These are phyloP conservation scores for Ruellia speciosa DNA, from an alignment of 305 asterid species.

Conservation along the genomic window DNA sequence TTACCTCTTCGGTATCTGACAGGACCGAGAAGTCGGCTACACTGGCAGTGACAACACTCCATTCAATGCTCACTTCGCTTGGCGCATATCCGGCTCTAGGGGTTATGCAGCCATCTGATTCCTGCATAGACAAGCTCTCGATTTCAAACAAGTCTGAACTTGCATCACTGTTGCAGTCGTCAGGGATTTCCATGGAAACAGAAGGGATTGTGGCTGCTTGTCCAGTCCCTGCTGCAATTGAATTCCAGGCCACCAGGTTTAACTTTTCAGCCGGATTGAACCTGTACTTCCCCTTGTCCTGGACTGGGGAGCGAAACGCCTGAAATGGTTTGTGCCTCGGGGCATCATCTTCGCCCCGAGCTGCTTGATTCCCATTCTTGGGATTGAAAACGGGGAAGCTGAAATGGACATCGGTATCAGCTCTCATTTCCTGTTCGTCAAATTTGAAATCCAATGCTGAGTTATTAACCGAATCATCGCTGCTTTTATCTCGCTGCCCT, in stretches of 20 bases:
- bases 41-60: constrained; percentile 59
- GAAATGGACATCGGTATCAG: constrained; percentile 13
- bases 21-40: constrained; percentile 35
- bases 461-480: too few relatives aligned
- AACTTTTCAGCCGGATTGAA: too few relatives aligned
- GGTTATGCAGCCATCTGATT: constrained; percentile 19
- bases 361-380: constrained; percentile 14
- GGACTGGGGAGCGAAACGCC: too few relatives aligned
- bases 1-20: not conserved
- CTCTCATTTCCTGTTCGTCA: too few relatives aligned
- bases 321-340: too few relatives aligned
- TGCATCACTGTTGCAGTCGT: constrained; percentile 37
- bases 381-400: constrained; percentile 30
- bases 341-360: too few relatives aligned
- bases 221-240: not conserved
- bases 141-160: constrained; percentile 45
- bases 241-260: not conserved
- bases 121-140: constrained; percentile 34
- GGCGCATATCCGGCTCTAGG: constrained; percentile 41
- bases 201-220: not conserved
- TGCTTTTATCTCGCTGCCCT: not conserved
- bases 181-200: not conserved
- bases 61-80: constrained; percentile 64
- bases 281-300: too few relatives aligned
- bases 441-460: too few relatives aligned